phyloP scores from a whole-genome alignment of 2,329 filamentous ascomycete species.

The Trichocomaceae sp. region DNA sequence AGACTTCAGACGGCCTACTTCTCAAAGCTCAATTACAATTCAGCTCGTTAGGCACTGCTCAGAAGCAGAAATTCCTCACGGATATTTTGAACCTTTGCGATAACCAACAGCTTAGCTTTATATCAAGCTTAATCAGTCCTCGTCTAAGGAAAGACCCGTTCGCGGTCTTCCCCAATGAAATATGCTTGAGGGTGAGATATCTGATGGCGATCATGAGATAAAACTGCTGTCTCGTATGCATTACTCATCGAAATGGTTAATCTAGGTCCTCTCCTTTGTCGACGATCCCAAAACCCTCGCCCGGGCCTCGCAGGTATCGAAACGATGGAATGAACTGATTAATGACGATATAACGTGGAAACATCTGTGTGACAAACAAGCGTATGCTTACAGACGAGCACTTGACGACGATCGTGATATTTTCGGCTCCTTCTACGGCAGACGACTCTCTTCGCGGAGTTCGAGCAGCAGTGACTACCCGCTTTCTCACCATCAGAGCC shows the following conservation, averaged over 20 bases:
- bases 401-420: conserved; percentile 40
- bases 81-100: conserved; percentile 91
- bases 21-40: conserved; percentile 75
- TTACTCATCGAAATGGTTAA: background rate
- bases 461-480: conserved; percentile 14
- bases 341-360: conserved; percentile 99
- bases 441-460: conserved; percentile 19
- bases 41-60: conserved; percentile 64
- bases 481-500: conserved; percentile 5
- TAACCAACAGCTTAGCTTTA: conserved; percentile 89
- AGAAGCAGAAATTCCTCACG: conserved; percentile 73
- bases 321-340: conserved; percentile 84
- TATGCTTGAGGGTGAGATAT: conserved; percentile 74
- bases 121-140: conserved; percentile 91
- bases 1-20: conserved; percentile 71
- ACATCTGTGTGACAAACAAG: conserved; percentile 90
- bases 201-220: background rate
- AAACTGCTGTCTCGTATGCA: background rate
- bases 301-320: conserved; percentile 91
- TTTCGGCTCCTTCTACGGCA: conserved; percentile 29
- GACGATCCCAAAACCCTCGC: conserved; percentile 93
- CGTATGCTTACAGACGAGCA: conserved; percentile 72
- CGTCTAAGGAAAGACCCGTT: conserved; percentile 95
- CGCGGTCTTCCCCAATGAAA: conserved; percentile 80
- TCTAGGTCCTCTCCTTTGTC: conserved; percentile 85